Evolutionary conservation across 805 yeast species (phyloP).

Genomic region (Komagataella populi): DNA sequence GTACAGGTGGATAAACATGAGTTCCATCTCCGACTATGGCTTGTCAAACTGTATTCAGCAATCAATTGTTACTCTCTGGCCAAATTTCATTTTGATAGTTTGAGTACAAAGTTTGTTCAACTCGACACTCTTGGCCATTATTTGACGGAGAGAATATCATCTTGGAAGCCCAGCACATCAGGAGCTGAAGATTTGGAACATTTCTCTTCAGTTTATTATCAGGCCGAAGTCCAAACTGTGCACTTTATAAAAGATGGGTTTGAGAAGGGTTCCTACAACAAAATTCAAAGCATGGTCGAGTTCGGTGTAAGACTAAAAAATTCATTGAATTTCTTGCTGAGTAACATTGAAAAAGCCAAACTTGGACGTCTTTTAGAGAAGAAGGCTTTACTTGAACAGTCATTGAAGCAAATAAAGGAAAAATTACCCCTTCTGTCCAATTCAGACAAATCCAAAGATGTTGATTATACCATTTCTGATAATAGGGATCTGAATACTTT

Average conservation of each 20-base stretch:
- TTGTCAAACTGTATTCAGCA: slow-evolving; percentile 45
- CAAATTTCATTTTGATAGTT: slow-evolving; percentile 28
- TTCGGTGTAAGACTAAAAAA: slow-evolving; percentile 36
- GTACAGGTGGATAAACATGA: slow-evolving; percentile 50
- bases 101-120: slow-evolving; percentile 67
- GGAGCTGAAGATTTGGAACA: slow-evolving; percentile 20
- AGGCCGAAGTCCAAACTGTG: slow-evolving; percentile 36
- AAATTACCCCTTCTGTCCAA: slow-evolving; percentile 9
- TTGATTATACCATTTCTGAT: slow-evolving; percentile 27
- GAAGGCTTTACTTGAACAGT: background rate
- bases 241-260: slow-evolving; percentile 38
- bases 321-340: slow-evolving; percentile 19
- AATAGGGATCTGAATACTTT: slow-evolving; percentile 46
- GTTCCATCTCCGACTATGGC: slow-evolving; percentile 59
- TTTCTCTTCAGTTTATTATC: slow-evolving; percentile 36
- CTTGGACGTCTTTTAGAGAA: background rate
- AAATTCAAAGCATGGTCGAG: slow-evolving; percentile 51
- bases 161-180: slow-evolving; percentile 27
- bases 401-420: background rate
- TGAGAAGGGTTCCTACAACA: slow-evolving; percentile 46
- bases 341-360: background rate
- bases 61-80: slow-evolving; percentile 45
- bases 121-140: slow-evolving; percentile 52
- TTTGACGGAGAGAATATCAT: slow-evolving; percentile 32
- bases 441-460: slow-evolving; percentile 13